Evolutionary conservation across 2,329 filamentous ascomycete genomes (phyloP).

Genomic region (Pyricularia sp.): DNA sequence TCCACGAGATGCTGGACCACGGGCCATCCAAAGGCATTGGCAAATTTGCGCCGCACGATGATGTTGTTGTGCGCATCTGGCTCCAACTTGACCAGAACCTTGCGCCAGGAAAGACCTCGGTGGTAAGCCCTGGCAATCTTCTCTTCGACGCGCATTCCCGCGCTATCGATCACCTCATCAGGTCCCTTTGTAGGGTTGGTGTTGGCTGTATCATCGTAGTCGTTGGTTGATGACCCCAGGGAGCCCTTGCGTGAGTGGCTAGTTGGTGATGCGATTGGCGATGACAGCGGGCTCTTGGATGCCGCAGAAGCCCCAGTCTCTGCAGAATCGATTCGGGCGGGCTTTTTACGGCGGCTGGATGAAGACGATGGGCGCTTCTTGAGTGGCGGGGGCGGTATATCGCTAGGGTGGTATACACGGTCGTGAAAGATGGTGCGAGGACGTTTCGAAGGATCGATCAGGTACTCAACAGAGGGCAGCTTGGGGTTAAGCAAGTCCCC

Average conservation of each 20-base stretch:
- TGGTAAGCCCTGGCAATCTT: slow-evolving; percentile 97
- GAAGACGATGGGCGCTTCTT: slow-evolving; percentile 36
- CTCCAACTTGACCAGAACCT: slow-evolving; percentile 89
- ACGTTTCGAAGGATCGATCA: slow-evolving; percentile 73
- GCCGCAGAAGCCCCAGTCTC: background rate
- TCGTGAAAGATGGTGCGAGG: slow-evolving; percentile 94
- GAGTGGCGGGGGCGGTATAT: slow-evolving; percentile 76
- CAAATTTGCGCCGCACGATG: slow-evolving; percentile 90
- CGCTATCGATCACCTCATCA: slow-evolving; percentile 38
- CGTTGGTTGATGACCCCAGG: slow-evolving; percentile 28
- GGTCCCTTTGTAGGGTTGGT: background rate
- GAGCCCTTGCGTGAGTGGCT: slow-evolving; percentile 8
- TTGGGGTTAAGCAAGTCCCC: slow-evolving; percentile 88
- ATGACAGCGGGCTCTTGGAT: slow-evolving; percentile 21
- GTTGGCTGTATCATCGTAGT: slow-evolving; percentile 42
- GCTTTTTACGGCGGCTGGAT: slow-evolving; percentile 17
- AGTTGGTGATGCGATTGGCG: slow-evolving; percentile 20
- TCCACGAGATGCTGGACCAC: slow-evolving; percentile 92
- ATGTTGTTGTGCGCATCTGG: slow-evolving; percentile 99
- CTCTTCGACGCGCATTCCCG: slow-evolving; percentile 85
- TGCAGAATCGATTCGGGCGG: slow-evolving; percentile 13
- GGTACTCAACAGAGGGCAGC: slow-evolving; percentile 69
- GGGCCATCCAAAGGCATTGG: slow-evolving; percentile 96
- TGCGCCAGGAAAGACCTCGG: slow-evolving; percentile 84
- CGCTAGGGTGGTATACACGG: slow-evolving; percentile 83